Conservation (phyloP, 1,284 basidiomycete genomes). For the Wallemia mellicola region DNA sequence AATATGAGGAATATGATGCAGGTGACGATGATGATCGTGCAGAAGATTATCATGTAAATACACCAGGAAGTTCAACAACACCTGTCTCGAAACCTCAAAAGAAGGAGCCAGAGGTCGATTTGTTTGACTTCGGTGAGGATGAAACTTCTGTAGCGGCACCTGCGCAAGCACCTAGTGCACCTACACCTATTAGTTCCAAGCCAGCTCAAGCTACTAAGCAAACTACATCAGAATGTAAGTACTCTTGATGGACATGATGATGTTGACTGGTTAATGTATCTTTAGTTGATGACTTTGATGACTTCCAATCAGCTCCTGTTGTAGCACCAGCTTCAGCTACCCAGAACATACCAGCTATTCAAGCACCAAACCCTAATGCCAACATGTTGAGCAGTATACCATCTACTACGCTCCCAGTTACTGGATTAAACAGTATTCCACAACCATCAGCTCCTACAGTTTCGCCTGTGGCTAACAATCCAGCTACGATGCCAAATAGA, state of each 20-base stretch:
- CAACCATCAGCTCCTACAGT: conserved; percentile 11
- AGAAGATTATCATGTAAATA: conserved; percentile 2
- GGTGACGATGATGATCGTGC: conserved; percentile 54
- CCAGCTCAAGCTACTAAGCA: not conserved
- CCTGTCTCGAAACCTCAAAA: conserved; percentile 20
- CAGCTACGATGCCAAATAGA: not conserved
- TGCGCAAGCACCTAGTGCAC: conserved; percentile 18
- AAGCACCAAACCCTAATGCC: conserved; percentile 4
- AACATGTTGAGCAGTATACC: conserved; percentile 3
- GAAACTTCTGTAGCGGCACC: conserved; percentile 9
- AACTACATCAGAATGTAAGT: conserved; percentile 22
- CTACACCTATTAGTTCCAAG: not conserved
- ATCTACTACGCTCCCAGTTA: conserved; percentile 5
- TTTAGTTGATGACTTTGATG: conserved; percentile 76
- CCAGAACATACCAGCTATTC: not conserved
- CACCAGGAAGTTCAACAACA: not conserved
- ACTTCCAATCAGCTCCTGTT: conserved; percentile 51
- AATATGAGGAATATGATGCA: conserved; percentile 83
- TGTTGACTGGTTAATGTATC: too few species aligned
- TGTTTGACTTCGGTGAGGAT: conserved; percentile 51
- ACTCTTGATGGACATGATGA: too few species aligned
- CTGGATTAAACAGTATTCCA: conserved; percentile 12
- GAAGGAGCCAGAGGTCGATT: conserved; percentile 26
- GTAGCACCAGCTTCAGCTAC: conserved; percentile 10
- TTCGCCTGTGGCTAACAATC: conserved; percentile 5